A percentile compares a stretch with the other conserved stretches of the same genome.
phyloP scores from a whole-genome alignment of 345 rosid genomes.

The Hibiscus syriacus region DNA sequence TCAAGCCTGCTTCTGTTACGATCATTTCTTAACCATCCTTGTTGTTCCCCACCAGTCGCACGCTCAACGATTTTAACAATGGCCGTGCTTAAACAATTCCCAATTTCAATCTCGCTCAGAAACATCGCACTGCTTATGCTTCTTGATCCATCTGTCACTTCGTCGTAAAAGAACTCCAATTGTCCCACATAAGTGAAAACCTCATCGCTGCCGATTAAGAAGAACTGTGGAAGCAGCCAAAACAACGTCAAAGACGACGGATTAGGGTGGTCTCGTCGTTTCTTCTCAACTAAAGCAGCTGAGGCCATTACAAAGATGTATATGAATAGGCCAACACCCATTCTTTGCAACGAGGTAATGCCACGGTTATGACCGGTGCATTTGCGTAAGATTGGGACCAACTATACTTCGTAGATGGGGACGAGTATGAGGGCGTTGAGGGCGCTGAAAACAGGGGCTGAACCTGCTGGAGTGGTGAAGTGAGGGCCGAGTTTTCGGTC shows the following conservation, averaged over 20 bases:
- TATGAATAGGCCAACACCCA: constrained; percentile 49
- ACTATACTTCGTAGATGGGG: constrained; percentile 33
- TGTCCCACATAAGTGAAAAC: constrained; percentile 53
- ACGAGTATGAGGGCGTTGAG: constrained; percentile 40
- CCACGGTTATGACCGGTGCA: constrained; percentile 46
- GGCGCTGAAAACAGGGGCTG: constrained; percentile 35
- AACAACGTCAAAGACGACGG: constrained; percentile 32
- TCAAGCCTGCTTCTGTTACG: constrained; percentile 38
- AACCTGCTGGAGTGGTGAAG: constrained; percentile 44
- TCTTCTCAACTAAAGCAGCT: constrained; percentile 45
- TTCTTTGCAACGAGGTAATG: constrained; percentile 46
- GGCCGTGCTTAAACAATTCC: constrained; percentile 28
- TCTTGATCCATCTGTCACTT: constrained; percentile 61
- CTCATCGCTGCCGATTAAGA: constrained; percentile 39
- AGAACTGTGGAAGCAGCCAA: constrained; percentile 51
- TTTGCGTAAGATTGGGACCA: constrained; percentile 36
- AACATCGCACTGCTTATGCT: constrained; percentile 44
- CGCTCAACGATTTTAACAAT: constrained; percentile 33
- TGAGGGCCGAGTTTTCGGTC: constrained; percentile 34
- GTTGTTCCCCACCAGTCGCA: constrained; percentile 35
- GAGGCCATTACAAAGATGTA: constrained; percentile 33
- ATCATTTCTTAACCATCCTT: constrained; percentile 41
- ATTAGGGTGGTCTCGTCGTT: constrained; percentile 22
- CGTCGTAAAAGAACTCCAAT: constrained; percentile 51
- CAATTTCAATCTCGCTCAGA: constrained; percentile 41